These are phyloP conservation scores for Hymenoscyphus occultus DNA, from an alignment of 2,329 filamentous ascomycete genomes.

Conservation along the genomic window DNA sequence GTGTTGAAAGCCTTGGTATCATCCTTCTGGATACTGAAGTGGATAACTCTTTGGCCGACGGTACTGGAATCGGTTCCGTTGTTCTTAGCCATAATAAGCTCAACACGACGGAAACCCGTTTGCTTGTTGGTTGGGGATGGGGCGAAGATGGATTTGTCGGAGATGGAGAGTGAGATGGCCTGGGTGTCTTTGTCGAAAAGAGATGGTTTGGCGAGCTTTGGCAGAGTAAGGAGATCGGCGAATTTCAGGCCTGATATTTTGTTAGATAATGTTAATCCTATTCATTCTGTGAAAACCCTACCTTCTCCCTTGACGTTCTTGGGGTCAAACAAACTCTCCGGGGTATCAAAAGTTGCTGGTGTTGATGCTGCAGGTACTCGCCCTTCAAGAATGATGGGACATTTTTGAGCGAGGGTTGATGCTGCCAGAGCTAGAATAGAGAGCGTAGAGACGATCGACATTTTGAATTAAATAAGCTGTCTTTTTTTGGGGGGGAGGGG, in stretches of 20 bases:
- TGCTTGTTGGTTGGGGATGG: constrained; percentile 48
- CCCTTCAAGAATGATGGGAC: constrained; percentile 46
- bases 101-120: constrained; percentile 58
- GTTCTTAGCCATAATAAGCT: constrained; percentile 52
- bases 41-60: constrained; percentile 56
- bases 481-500: too few species aligned
- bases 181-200: constrained; percentile 30
- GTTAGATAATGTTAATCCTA: neutral
- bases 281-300: constrained; percentile 18
- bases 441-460: neutral
- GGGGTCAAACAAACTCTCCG: constrained; percentile 48
- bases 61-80: constrained; percentile 50
- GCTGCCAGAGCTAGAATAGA: constrained; percentile 19
- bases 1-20: constrained; percentile 45
- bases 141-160: constrained; percentile 58
- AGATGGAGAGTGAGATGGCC: constrained; percentile 26
- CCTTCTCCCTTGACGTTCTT: constrained; percentile 50
- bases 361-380: constrained; percentile 42
- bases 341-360: constrained; percentile 42
- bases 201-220: constrained; percentile 39
- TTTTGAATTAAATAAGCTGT: constrained; percentile 3
- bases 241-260: constrained; percentile 44
- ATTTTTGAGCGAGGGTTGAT: constrained; percentile 34
- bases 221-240: constrained; percentile 50
- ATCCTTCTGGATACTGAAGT: constrained; percentile 58